Base-by-base conservation (phyloP, 805 yeast genomes). In the Yarrowia deformans region DNA sequence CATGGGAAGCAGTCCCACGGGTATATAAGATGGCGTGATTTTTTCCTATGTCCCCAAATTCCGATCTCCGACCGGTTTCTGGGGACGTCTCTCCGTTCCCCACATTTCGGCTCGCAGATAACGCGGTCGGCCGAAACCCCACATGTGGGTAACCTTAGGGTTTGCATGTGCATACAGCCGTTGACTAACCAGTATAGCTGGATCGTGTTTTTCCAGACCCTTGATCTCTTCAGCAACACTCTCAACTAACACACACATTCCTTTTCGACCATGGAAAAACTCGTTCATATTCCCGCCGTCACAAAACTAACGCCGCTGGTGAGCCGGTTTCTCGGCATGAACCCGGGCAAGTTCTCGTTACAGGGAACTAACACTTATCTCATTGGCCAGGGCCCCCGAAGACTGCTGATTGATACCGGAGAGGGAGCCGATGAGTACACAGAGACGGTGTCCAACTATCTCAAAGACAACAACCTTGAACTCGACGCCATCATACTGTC, bases 361-460 rank as follows among this genome's bases (percentile, higher is more conserved):
- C 81, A 79, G 68, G 82, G 82, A 35, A 79, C 81, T 10, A 79
- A 79, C 72, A 79, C 82, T 3, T 79, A 79, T 72, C 73, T 79
- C 12, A 71, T 79, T 8, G 82, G 82, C 23, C 49, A 70, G 14
- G 81, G 81, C 18, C 61, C 55, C 12, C 69, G 72, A 19, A 72
- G 81, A 43, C 63, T 79, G 19, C 75, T 79, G 39, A 69, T 79
- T 13, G 82, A 79, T 68, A 76, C 81, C 13, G 81, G 81, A 19
- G 78, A 76, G 29, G 81, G 80, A 10, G 64, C 56, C 18, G 70
- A 70, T 5, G 78, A 72, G 56, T 79, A 79, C 69, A 66, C 73
- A 6, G 52, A 69, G 16, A 70, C 73, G 52, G 73, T 79, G 37
- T 12, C 56, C 23, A 42, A 70, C 10, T 76, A 76, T 67, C 69